phyloP scores from a whole-genome alignment of 129 eudicot species.

The Flaveria linearis region DNA sequence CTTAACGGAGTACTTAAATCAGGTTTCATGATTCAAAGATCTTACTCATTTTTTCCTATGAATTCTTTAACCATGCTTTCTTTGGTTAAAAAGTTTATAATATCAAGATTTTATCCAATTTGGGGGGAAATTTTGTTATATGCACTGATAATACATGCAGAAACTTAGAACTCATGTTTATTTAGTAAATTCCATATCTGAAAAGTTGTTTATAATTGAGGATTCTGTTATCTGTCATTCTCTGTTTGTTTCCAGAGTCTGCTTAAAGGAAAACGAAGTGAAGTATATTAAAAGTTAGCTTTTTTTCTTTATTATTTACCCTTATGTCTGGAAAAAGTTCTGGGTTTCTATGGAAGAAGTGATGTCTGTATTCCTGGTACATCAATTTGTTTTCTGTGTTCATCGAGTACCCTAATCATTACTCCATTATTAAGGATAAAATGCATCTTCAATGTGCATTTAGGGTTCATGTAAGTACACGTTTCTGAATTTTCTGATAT shows the following conservation, averaged over 20 bases:
- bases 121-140: conserved; percentile 6
- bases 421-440: conserved; percentile 16
- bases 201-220: conserved; percentile 25
- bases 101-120: neutral
- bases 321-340: conserved; percentile 28
- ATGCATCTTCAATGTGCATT: conserved; percentile 15
- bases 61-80: conserved; percentile 8
- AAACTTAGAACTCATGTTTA: conserved; percentile 26
- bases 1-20: too few relatives aligned
- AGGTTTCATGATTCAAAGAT: conserved; percentile 4
- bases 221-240: conserved; percentile 35
- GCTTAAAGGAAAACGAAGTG: conserved; percentile 33
- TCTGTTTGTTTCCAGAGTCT: conserved; percentile 37
- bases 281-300: conserved; percentile 22
- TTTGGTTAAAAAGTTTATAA: conserved; percentile 4
- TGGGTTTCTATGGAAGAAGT: conserved; percentile 25
- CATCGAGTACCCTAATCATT: conserved; percentile 26
- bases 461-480: conserved; percentile 25
- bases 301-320: conserved; percentile 17
- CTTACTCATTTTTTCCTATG: neutral
- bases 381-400: conserved; percentile 30
- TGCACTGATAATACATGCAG: conserved; percentile 23
- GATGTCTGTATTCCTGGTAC: conserved; percentile 27
- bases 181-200: conserved; percentile 9
- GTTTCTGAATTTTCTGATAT: conserved; percentile 17